Evolutionary conservation across 106 monocot genomes (phyloP).

Genomic region (Platanthera zijinensis): DNA sequence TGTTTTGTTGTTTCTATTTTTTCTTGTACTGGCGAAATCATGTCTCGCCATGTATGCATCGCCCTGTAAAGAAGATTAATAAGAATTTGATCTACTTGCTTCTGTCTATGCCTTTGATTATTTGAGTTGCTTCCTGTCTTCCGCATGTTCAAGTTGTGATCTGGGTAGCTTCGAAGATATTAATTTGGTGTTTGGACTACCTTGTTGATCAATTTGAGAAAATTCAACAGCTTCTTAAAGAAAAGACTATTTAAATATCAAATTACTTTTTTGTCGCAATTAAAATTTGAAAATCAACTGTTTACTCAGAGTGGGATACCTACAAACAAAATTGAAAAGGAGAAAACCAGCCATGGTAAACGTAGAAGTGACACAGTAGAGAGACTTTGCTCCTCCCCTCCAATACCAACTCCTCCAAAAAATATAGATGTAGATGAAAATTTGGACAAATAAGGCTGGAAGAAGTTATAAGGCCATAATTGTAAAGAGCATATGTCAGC

Average conservation of each 20-base stretch:
- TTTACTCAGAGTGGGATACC: conserved; percentile 45
- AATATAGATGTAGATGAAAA: background rate
- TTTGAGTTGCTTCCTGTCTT: no score
- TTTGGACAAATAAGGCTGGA: background rate
- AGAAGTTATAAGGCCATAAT: background rate
- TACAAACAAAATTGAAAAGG: conserved; percentile 78
- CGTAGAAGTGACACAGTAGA: conserved; percentile 45
- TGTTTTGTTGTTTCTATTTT: no score
- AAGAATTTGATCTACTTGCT: no score
- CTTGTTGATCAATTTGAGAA: no score
- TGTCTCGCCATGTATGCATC: no score
- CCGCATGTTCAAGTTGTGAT: no score
- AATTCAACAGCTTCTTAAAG: no score
- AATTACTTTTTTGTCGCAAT: background rate
- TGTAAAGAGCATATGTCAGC: background rate
- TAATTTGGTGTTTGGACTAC: no score
- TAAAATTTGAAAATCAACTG: background rate
- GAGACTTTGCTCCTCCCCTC: conserved; percentile 67
- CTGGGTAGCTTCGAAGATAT: no score
- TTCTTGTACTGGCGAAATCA: no score
- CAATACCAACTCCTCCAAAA: conserved; percentile 72
- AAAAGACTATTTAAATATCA: background rate
- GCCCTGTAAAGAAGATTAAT: no score
- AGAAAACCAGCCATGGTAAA: conserved; percentile 58
- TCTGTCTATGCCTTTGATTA: no score